These are phyloP conservation scores for Planoprotostelium fungivorum DNA, from an alignment of 78 protist genomes.

Conservation along the genomic window DNA sequence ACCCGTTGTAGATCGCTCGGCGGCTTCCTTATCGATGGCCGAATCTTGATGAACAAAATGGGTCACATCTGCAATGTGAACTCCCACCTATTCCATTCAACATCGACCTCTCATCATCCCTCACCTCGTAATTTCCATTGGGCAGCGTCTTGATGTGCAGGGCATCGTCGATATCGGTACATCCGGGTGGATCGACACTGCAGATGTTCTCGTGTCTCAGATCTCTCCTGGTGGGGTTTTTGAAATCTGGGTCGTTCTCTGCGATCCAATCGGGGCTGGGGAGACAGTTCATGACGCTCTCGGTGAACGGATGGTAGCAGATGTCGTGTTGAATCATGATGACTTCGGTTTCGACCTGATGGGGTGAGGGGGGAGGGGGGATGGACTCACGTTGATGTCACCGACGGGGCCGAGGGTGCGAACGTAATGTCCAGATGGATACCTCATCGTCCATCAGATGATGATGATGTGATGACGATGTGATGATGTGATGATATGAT, in stretches of 20 bases:
- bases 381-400: slow-evolving; percentile 14
- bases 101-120: neutral
- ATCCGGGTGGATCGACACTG: slow-evolving; percentile 89
- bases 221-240: slow-evolving; percentile 52
- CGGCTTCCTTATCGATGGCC: slow-evolving; percentile 77
- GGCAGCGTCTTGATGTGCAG: slow-evolving; percentile 33
- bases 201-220: slow-evolving; percentile 67
- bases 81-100: slow-evolving; percentile 59
- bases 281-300: slow-evolving; percentile 49
- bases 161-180: slow-evolving; percentile 94
- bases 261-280: slow-evolving; percentile 32
- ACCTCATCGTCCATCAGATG: no score
- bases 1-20: slow-evolving; percentile 65
- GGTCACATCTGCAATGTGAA: slow-evolving; percentile 95
- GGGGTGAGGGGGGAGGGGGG: neutral
- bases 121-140: slow-evolving; percentile 41
- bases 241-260: slow-evolving; percentile 4
- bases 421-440: slow-evolving; percentile 76
- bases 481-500: no score
- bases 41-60: slow-evolving; percentile 66
- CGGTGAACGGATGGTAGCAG: slow-evolving; percentile 63
- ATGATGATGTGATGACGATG: no score
- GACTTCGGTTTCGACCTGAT: slow-evolving; percentile 51
- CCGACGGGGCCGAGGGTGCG: slow-evolving; percentile 66
- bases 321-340: slow-evolving; percentile 49